Evolutionary conservation across 768 basidiomycete genomes (phyloP).

Genomic region (Kwoniella europaea): DNA sequence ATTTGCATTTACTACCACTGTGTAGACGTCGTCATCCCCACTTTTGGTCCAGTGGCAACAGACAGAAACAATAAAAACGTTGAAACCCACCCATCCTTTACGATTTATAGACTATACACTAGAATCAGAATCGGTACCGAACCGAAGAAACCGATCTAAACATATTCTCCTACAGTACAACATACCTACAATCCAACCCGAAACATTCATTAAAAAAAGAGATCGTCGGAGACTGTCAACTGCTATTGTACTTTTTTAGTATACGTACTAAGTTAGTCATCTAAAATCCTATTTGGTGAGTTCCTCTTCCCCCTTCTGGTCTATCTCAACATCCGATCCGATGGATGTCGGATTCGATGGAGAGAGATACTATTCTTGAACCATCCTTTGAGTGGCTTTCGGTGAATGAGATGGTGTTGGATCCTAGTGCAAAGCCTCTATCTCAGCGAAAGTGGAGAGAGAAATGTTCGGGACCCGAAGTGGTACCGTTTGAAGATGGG

Average conservation of each 20-base stretch:
- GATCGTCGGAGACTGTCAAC: not conserved
- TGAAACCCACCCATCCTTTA: not conserved
- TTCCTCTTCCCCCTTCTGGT: not conserved
- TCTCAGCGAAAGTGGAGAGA: too few relatives aligned
- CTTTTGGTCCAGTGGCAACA: not conserved
- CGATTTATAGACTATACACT: not conserved
- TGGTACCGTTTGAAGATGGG: not conserved
- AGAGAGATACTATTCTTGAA: not conserved
- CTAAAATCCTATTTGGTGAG: not conserved
- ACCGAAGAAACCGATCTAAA: not conserved
- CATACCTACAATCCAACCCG: not conserved
- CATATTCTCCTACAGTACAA: not conserved
- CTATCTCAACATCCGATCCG: not conserved
- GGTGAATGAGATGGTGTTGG: not conserved
- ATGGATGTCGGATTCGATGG: not conserved
- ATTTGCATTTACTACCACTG: not conserved
- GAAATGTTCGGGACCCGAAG: not conserved
- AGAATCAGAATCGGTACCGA: constrained; percentile 8
- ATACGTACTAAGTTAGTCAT: not conserved
- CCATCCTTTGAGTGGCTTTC: not conserved
- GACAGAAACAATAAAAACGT: too few relatives aligned
- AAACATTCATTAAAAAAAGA: not conserved
- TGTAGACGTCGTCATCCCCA: not conserved
- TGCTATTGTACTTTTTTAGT: too few relatives aligned
- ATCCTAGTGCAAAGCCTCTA: too few relatives aligned